phyloP scores from a whole-genome alignment of 345 rosid species.

The Gossypium raimondii region DNA sequence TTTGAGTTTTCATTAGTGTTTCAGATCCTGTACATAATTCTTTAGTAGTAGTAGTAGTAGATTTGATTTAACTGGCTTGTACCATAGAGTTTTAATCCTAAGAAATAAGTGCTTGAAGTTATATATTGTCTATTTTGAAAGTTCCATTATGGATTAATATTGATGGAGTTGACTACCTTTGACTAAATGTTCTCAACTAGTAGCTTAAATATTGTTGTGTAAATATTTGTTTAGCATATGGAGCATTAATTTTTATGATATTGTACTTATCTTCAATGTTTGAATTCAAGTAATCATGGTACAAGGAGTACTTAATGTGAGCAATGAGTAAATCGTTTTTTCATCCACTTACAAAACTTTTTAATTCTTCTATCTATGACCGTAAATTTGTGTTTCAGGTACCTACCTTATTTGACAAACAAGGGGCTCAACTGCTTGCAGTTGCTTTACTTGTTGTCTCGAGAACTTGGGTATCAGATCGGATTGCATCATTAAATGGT shows the following conservation, averaged over 20 bases:
- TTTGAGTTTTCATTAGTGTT: neutral
- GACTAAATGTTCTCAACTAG: neutral
- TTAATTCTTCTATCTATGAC: neutral
- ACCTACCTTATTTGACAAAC: conserved; percentile 83
- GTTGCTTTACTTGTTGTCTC: conserved; percentile 86
- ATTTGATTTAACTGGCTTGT: neutral
- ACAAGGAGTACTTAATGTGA: neutral
- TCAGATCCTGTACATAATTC: neutral
- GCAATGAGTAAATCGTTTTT: neutral
- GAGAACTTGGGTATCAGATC: conserved; percentile 89
- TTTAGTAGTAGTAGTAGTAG: neutral
- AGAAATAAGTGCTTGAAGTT: neutral
- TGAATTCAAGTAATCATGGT: neutral
- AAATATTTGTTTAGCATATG: neutral
- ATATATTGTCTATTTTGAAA: neutral
- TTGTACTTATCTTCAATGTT: conserved; percentile 2
- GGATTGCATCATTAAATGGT: conserved; percentile 97
- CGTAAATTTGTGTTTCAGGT: conserved; percentile 46
- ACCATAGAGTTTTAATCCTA: neutral
- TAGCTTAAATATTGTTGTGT: neutral
- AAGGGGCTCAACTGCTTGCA: conserved; percentile 83
- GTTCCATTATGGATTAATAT: neutral
- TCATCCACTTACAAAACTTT: neutral
- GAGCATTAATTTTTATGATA: neutral
- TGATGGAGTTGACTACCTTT: neutral